phyloP scores from a whole-genome alignment of 768 basidiomycete genomes.

The Pleurotus eryngii region DNA sequence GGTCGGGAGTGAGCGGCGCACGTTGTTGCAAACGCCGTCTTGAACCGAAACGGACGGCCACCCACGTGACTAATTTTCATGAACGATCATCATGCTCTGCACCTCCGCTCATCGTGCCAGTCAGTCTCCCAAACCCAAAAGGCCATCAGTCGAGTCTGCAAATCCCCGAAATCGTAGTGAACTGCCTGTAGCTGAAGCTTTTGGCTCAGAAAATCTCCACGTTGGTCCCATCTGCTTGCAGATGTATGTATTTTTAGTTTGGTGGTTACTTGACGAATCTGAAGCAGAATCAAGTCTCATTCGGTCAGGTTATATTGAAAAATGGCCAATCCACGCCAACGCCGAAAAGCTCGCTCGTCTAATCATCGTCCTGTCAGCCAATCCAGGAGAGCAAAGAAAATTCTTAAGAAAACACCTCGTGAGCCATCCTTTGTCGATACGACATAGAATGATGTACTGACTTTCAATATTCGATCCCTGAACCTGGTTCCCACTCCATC shows the following conservation, averaged over 20 bases:
- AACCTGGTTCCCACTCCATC: constrained; percentile 4
- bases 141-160: not conserved
- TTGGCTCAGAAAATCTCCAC: not conserved
- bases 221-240: not conserved
- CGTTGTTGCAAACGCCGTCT: constrained; percentile 1
- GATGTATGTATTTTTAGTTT: not conserved
- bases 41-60: not conserved
- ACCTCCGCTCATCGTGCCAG: not conserved
- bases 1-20: constrained; percentile 11
- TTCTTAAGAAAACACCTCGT: constrained; percentile 79
- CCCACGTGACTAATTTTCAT: not conserved
- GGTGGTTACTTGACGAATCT: not conserved
- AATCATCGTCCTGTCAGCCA: constrained; percentile 72
- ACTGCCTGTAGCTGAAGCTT: constrained; percentile 3
- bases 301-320: constrained; percentile 4
- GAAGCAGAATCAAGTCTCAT: too few relatives aligned
- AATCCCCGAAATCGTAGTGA: not conserved
- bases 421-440: constrained; percentile 16
- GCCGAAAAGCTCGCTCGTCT: constrained; percentile 79
- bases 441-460: not conserved
- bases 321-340: constrained; percentile 95
- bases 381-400: constrained; percentile 69
- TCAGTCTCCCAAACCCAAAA: not conserved
- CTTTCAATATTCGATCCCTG: constrained; percentile 1
- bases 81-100: not conserved